Conservation (phyloP, 1,284 basidiomycete species). For the Melampsora americana region DNA sequence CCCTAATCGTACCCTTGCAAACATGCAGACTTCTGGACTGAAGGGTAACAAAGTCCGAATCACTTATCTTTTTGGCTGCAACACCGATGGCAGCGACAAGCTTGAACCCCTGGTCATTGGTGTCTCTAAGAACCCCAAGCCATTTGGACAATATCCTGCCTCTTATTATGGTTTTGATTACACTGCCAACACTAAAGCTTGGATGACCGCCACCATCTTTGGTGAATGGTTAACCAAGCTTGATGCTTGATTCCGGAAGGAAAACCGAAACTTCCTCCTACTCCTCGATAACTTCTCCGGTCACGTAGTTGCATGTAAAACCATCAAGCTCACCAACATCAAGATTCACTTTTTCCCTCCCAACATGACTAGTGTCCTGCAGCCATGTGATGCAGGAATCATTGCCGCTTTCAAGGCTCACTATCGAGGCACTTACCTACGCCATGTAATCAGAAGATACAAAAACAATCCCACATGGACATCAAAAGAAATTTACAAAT, state of each 20-base stretch:
- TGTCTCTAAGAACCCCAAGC: neutral
- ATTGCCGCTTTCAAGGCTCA: too few relatives aligned
- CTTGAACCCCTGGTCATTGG: neutral
- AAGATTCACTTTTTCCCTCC: too few relatives aligned
- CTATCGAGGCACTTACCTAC: too few relatives aligned
- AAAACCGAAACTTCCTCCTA: neutral
- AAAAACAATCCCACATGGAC: too few relatives aligned
- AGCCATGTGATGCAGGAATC: too few relatives aligned
- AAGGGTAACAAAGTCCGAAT: neutral
- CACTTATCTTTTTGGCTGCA: constrained; percentile 6
- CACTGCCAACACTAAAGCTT: too few relatives aligned
- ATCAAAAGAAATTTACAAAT: too few relatives aligned
- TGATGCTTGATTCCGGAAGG: neutral
- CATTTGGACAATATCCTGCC: neutral
- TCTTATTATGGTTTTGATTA: constrained; percentile 47
- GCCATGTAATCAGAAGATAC: too few relatives aligned
- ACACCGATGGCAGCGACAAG: neutral
- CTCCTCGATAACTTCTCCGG: neutral
- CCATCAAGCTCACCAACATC: too few relatives aligned
- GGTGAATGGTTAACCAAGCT: neutral
- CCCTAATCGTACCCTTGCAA: neutral
- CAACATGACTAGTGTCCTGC: too few relatives aligned
- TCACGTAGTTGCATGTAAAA: too few relatives aligned
- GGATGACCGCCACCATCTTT: too few relatives aligned
- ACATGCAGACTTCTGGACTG: neutral